Conservation (phyloP, 768 basidiomycete species). For the Cystofilobasidium macerans region DNA sequence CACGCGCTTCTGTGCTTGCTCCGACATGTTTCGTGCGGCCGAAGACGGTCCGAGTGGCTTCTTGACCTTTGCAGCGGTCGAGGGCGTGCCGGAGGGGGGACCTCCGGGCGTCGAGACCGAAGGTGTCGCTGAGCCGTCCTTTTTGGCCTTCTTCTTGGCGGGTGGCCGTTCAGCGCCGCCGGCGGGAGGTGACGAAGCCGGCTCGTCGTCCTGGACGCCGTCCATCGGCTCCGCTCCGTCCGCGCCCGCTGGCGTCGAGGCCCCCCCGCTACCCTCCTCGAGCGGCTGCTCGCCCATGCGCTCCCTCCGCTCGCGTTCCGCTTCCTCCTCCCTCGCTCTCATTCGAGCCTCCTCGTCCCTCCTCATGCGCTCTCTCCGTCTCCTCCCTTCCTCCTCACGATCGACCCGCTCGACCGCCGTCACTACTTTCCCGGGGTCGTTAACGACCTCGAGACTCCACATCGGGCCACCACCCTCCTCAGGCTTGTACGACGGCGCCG, state of each 20-base stretch:
- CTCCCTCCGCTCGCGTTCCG: slow-evolving; percentile 45
- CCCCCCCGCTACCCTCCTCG: slow-evolving; percentile 41
- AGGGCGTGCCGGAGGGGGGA: neutral
- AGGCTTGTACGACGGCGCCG: slow-evolving; percentile 42
- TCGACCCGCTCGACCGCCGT: slow-evolving; percentile 64
- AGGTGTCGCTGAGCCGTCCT: slow-evolving; percentile 56
- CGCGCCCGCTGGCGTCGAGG: neutral
- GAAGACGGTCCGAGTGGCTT: slow-evolving; percentile 37
- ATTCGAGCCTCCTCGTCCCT: slow-evolving; percentile 76
- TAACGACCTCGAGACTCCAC: slow-evolving; percentile 70
- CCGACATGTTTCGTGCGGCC: slow-evolving; percentile 77
- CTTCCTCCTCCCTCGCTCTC: slow-evolving; percentile 54
- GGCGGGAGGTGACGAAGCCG: neutral
- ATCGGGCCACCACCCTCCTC: slow-evolving; percentile 50
- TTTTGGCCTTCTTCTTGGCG: slow-evolving; percentile 63
- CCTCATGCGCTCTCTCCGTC: slow-evolving; percentile 61
- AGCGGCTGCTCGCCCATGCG: neutral
- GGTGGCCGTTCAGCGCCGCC: neutral
- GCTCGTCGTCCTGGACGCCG: neutral
- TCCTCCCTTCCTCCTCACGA: slow-evolving; percentile 66
- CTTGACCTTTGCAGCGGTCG: neutral
- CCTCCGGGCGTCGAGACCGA: neutral
- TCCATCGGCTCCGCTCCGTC: slow-evolving; percentile 6
- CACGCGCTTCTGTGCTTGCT: slow-evolving; percentile 84
- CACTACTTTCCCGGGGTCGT: slow-evolving; percentile 68